A percentile compares a stretch with the other conserved stretches of the same genome.
These are phyloP conservation scores for Zizania palustris DNA, from an alignment of 202 grass and related monocot species.

Conservation along the genomic window DNA sequence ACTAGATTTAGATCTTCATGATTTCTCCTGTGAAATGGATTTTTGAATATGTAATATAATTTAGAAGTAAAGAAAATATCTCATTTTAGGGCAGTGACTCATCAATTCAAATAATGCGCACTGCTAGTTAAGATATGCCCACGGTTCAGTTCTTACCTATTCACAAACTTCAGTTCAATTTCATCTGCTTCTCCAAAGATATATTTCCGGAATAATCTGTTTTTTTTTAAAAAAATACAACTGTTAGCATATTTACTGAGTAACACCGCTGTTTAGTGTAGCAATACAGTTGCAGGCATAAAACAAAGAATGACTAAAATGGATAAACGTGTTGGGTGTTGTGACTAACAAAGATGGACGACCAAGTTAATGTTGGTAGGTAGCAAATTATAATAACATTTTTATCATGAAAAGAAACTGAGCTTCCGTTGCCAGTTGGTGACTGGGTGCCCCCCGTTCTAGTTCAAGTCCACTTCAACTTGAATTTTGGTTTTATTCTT, in stretches of 20 bases:
- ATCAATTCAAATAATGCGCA: slow-evolving; percentile 33
- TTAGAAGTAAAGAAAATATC: background rate
- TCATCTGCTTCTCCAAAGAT: slow-evolving; percentile 79
- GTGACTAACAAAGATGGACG: background rate
- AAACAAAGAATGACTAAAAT: background rate
- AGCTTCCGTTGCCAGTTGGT: background rate
- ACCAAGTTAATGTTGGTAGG: background rate
- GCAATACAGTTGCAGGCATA: background rate
- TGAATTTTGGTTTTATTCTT: background rate
- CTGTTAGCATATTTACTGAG: slow-evolving; percentile 10
- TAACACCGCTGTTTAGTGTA: slow-evolving; percentile 11
- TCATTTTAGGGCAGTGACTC: background rate
- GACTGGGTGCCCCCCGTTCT: background rate
- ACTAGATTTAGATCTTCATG: slow-evolving; percentile 77
- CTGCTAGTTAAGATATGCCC: background rate
- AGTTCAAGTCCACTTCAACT: background rate
- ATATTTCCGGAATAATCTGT: slow-evolving; percentile 80
- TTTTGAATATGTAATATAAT: slow-evolving; percentile 9
- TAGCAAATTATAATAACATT: background rate
- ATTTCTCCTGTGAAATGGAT: slow-evolving; percentile 65
- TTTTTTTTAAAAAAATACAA: slow-evolving; percentile 36
- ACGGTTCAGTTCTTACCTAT: slow-evolving; percentile 52
- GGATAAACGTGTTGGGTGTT: background rate
- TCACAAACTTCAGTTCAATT: slow-evolving; percentile 95
- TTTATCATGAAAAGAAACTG: background rate